A percentile compares a stretch with the other conserved stretches of the same genome.
These are phyloP conservation scores for Metschnikowia dekortorum DNA, from an alignment of 805 yeast species.

Conservation along the genomic window DNA sequence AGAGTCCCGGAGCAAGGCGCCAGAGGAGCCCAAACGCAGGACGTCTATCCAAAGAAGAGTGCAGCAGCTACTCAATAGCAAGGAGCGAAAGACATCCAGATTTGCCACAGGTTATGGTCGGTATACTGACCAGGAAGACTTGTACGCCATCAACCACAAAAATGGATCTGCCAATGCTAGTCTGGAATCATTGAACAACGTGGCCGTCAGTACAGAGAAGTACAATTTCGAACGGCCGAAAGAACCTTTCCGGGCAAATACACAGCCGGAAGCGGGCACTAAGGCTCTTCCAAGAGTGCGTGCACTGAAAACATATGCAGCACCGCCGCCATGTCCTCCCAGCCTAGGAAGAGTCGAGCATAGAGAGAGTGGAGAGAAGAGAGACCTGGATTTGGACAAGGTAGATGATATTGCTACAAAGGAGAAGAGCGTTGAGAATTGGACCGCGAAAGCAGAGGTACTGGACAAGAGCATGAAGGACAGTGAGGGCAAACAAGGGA, in stretches of 20 bases:
- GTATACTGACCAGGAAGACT: slow-evolving; percentile 46
- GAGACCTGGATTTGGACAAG: background rate
- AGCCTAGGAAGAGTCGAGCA: slow-evolving; percentile 8
- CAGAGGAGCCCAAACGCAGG: slow-evolving; percentile 11
- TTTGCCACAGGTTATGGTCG: slow-evolving; percentile 83
- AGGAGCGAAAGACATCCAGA: slow-evolving; percentile 41
- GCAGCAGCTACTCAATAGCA: slow-evolving; percentile 43
- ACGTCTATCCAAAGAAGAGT: slow-evolving; percentile 53
- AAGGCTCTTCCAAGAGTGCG: background rate
- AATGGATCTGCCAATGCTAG: slow-evolving; percentile 21
- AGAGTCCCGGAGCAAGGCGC: slow-evolving; percentile 3
- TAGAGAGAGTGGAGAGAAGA: background rate
- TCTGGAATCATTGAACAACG: slow-evolving; percentile 19
- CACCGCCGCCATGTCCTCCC: slow-evolving; percentile 39
- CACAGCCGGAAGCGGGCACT: background rate
- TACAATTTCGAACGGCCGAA: slow-evolving; percentile 6
- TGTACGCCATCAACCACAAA: slow-evolving; percentile 22
- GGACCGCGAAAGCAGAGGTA: background rate
- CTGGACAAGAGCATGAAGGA: slow-evolving; percentile 21
- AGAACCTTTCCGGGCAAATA: background rate
- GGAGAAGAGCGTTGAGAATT: no score
- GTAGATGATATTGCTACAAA: no score
- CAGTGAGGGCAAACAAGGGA: background rate
- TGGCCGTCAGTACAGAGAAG: background rate
- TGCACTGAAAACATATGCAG: background rate